Conservation (phyloP, 2,329 filamentous ascomycete genomes). For the Trichoderma sp. region DNA sequence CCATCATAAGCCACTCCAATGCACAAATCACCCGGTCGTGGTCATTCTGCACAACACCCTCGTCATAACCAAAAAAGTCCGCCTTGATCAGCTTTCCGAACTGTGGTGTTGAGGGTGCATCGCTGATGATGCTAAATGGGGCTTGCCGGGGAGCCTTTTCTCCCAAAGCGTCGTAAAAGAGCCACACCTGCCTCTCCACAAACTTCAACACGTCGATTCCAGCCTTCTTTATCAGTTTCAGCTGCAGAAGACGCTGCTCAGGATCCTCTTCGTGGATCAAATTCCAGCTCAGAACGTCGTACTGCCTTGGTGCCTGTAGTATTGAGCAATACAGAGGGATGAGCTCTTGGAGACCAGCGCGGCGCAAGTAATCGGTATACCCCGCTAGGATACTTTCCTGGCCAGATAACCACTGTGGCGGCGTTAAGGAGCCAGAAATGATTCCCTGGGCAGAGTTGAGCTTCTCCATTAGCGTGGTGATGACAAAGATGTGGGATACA, state of each 20-base stretch:
- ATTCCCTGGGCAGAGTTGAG: constrained; percentile 42
- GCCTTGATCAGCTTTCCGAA: constrained; percentile 65
- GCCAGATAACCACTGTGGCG: constrained; percentile 42
- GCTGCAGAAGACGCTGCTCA: constrained; percentile 65
- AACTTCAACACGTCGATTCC: constrained; percentile 73
- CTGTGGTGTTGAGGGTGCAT: constrained; percentile 34
- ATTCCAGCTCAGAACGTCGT: constrained; percentile 73
- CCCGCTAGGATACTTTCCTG: constrained; percentile 76
- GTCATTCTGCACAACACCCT: constrained; percentile 55
- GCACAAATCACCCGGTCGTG: constrained; percentile 74
- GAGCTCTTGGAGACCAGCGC: constrained; percentile 71
- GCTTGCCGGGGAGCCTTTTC: constrained; percentile 44
- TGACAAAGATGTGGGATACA: constrained; percentile 64
- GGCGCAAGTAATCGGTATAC: constrained; percentile 78
- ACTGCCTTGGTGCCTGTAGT: constrained; percentile 63
- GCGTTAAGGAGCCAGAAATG: constrained; percentile 23
- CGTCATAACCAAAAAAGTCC: constrained; percentile 69
- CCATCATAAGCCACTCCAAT: constrained; percentile 80
- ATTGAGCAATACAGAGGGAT: constrained; percentile 88
- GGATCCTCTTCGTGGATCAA: constrained; percentile 71
- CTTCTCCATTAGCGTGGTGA: constrained; percentile 67
- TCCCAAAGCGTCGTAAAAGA: constrained; percentile 53
- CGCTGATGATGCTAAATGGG: constrained; percentile 55
- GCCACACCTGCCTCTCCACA: constrained; percentile 65
- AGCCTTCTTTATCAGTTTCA: constrained; percentile 74